Evolutionary conservation across 345 rosid genomes (phyloP), one percentile per base, ranked within the genome.

Genomic region (Noccaea caerulescens): DNA sequence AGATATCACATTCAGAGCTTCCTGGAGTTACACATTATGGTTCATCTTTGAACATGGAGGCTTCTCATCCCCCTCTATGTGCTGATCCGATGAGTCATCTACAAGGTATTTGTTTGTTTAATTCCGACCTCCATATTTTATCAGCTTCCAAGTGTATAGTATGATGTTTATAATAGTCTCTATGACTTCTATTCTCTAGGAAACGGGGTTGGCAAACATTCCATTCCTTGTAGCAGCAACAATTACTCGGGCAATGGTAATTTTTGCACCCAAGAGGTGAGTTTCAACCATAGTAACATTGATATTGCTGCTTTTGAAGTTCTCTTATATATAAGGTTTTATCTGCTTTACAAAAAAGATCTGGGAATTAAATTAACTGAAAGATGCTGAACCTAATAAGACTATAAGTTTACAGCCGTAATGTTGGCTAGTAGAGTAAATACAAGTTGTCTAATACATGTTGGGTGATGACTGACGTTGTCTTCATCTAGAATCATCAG

Each of bases 1-100:
- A 91, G 98, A 82, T 88, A 89, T 84, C 85, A 42, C 42, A 65
- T 77, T 64, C 83, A 50, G 84, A 74, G 76, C 45, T 45, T 36
- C 66, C 77, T 68, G 83, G 75, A 52, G 83, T 47, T 80, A 39
- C 80, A 63, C 77, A 72, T 73, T 59, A 37, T 72, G 82, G 77
- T 71, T 64, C 79, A 47, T 53, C 55, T 69, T 66, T 60, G 63
- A 63, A 72, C 61, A 66, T 46, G 70, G 75, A 66, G 53, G 64
- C 66, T 57, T 72, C 80, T 59, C 55, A 78, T 27, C 60, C 66
- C 50, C 77, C 80, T 58, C 37, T 46, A 7, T 9, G 8, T 47
- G 12, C 65, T 62, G 60, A 53, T 46, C 30, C 72, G 25, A 58
- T 68, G 51, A 77, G 75, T 59, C 72, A 72, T 69, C 49, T 54